These are phyloP conservation scores for Phascolomyces articulosus DNA, from an alignment of 371 early-diverging fungal species.

Conservation along the genomic window DNA sequence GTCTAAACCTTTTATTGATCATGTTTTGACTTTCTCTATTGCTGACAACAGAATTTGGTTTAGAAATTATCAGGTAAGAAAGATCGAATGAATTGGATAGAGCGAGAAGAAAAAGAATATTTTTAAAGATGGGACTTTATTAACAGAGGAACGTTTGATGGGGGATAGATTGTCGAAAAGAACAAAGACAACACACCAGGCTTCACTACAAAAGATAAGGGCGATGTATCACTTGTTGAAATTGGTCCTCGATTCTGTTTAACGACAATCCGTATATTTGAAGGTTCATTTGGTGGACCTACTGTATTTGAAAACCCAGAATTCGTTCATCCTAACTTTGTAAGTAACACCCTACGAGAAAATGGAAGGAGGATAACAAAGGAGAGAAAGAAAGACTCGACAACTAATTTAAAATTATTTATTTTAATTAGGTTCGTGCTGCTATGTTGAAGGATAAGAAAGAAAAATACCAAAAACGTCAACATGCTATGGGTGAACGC, in stretches of 20 bases:
- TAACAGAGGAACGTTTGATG: no score
- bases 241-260: conserved; percentile 98
- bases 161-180: conserved; percentile 54
- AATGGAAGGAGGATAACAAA: neutral
- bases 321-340: conserved; percentile 81
- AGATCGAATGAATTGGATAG: neutral
- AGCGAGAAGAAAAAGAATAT: conserved; percentile 8
- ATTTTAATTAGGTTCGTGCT: conserved; percentile 33
- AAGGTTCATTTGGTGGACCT: conserved; percentile 91
- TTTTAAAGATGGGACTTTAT: conserved; percentile 18
- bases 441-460: conserved; percentile 55
- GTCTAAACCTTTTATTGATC: conserved; percentile 96
- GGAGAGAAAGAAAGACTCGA: neutral
- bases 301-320: conserved; percentile 90
- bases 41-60: conserved; percentile 94
- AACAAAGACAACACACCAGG: conserved; percentile 54
- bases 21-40: conserved; percentile 89
- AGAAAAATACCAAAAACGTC: conserved; percentile 56
- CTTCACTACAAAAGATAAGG: conserved; percentile 58
- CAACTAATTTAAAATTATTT: neutral
- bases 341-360: conserved; percentile 23
- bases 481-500: conserved; percentile 46
- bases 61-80: conserved; percentile 91
- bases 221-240: conserved; percentile 85
- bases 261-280: conserved; percentile 91